Evolutionary conservation across 768 basidiomycete species (phyloP).

Genomic region (Mycena amicta): DNA sequence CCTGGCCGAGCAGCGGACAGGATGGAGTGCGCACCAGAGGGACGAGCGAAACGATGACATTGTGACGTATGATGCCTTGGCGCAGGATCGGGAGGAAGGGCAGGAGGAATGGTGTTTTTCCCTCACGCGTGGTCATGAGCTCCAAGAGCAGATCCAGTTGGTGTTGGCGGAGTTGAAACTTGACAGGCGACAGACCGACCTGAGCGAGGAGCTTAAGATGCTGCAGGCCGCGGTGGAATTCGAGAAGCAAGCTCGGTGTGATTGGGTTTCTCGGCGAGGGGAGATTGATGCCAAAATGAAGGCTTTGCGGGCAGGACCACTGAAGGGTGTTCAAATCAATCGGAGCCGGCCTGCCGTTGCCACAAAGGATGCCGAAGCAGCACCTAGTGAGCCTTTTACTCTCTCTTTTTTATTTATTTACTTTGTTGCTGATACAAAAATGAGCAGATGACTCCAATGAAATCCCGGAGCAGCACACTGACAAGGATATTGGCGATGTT

Average conservation of each 20-base stretch:
- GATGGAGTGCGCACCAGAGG: too few species aligned
- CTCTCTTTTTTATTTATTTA: too few species aligned
- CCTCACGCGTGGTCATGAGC: not conserved
- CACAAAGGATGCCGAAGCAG: too few species aligned
- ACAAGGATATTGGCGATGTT: too few species aligned
- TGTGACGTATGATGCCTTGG: not conserved
- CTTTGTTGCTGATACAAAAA: too few species aligned
- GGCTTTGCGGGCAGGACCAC: not conserved
- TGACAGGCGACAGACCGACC: not conserved
- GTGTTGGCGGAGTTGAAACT: not conserved
- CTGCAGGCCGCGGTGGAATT: not conserved
- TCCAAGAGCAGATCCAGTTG: not conserved
- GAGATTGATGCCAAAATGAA: not conserved
- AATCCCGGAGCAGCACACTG: too few species aligned
- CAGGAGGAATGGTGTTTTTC: not conserved
- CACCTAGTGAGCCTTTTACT: too few species aligned
- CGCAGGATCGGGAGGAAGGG: not conserved
- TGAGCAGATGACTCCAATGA: too few species aligned
- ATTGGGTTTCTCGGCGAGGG: not conserved
- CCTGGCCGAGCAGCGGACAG: too few species aligned
- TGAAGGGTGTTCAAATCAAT: not conserved
- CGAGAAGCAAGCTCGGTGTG: not conserved
- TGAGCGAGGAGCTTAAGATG: not conserved
- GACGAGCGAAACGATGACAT: not conserved
- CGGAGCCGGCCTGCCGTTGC: too few species aligned